Conservation (phyloP, 108 stramenopile species). For the Cyclostephanos invisitatus region DNA sequence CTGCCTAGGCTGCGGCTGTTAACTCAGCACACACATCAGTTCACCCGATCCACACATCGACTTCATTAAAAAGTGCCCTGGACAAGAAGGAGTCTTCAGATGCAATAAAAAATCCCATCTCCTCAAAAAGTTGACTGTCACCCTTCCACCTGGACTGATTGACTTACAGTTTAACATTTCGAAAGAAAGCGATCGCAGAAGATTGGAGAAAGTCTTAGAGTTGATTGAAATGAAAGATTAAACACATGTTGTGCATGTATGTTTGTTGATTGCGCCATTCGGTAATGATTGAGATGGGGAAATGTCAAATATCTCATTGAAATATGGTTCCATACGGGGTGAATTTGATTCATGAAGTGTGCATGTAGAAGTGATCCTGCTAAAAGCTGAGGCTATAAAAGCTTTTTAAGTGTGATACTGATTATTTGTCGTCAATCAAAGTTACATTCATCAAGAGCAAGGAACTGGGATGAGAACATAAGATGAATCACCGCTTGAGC, state of each 20-base stretch:
- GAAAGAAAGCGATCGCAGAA: constrained; percentile 5
- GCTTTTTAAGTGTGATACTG: neutral
- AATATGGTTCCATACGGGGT: no score
- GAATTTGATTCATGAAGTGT: no score
- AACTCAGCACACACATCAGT: neutral
- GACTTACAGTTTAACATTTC: constrained; percentile 11
- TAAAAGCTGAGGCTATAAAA: neutral
- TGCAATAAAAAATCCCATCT: constrained; percentile 11
- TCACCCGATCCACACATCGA: no score
- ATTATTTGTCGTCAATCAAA: neutral
- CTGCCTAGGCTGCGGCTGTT: neutral
- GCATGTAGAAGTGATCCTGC: neutral
- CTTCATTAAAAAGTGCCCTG: neutral
- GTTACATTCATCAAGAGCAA: neutral
- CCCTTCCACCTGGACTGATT: constrained; percentile 7
- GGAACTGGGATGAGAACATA: neutral
- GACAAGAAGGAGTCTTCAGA: neutral
- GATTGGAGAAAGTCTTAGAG: constrained; percentile 26
- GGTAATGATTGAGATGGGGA: neutral
- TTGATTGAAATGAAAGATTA: neutral
- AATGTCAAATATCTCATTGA: neutral
- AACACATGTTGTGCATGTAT: neutral
- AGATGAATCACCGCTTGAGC: neutral
- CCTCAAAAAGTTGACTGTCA: neutral
- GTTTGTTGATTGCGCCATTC: neutral